phyloP scores from a whole-genome alignment of 2,329 filamentous ascomycete genomes.

The Pyrenophora tritici-repentis region DNA sequence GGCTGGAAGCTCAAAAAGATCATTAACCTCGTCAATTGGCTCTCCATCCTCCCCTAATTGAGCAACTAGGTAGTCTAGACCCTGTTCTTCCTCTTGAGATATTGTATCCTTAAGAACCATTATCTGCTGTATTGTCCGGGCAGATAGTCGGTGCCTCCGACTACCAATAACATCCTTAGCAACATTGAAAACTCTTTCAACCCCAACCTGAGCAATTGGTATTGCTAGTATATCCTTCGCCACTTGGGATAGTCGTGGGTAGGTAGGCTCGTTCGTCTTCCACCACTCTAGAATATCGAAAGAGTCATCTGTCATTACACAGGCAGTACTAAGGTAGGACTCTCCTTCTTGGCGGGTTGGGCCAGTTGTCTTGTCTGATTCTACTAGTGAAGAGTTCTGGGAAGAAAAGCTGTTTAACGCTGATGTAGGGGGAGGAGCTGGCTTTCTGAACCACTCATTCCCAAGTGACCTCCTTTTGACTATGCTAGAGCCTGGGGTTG shows the following conservation, averaged over 20 bases:
- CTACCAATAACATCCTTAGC: background rate
- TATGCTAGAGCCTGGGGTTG: too few species aligned
- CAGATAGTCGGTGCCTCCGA: background rate
- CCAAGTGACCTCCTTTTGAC: too few species aligned
- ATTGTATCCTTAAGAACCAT: background rate
- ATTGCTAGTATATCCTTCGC: background rate
- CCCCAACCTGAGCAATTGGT: background rate
- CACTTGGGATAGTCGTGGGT: background rate
- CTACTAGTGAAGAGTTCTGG: background rate
- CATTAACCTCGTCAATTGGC: background rate
- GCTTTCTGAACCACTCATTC: too few species aligned
- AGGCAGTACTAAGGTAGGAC: too few species aligned
- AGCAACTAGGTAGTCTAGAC: too few species aligned
- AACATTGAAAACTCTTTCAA: slow-evolving; percentile 1
- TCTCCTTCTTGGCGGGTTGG: background rate
- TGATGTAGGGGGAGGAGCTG: too few species aligned
- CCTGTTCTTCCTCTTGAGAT: too few species aligned
- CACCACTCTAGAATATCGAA: background rate
- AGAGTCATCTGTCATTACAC: background rate
- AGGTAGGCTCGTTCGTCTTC: background rate
- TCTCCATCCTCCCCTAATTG: too few species aligned
- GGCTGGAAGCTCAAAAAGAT: background rate
- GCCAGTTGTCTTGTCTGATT: background rate
- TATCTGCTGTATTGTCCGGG: background rate
- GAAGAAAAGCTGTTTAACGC: too few species aligned